A percentile compares a stretch with the other conserved stretches of the same genome.
phyloP scores from a whole-genome alignment of 345 rosid genomes.

The Arabidopsis arenosa region DNA sequence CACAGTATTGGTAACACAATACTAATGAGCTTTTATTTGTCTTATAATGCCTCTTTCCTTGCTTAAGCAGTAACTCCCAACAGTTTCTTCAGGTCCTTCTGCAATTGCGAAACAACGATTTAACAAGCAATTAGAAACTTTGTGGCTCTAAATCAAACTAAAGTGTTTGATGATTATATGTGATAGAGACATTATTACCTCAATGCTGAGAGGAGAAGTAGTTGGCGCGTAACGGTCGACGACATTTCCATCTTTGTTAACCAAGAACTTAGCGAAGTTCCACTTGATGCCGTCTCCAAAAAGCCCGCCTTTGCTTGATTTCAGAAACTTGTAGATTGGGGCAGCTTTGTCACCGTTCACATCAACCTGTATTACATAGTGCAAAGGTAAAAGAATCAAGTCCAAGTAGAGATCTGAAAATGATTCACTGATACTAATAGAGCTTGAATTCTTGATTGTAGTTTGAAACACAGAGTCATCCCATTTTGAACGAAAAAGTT shows the following conservation, averaged over 20 bases:
- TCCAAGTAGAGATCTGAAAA: neutral
- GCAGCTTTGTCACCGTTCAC: conserved; percentile 81
- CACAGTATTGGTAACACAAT: conserved; percentile 36
- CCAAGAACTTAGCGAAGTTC: conserved; percentile 89
- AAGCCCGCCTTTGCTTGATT: conserved; percentile 79
- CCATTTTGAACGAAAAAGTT: neutral
- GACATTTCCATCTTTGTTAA: conserved; percentile 75
- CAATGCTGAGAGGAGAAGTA: conserved; percentile 87
- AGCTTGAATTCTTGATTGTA: neutral
- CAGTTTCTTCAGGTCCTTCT: conserved; percentile 82
- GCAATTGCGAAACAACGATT: conserved; percentile 36
- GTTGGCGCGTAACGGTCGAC: conserved; percentile 92
- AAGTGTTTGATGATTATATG: neutral
- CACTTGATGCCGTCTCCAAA: conserved; percentile 80
- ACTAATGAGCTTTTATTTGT: conserved; percentile 33
- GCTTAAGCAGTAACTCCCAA: conserved; percentile 48
- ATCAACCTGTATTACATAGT: conserved; percentile 57
- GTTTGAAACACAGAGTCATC: neutral
- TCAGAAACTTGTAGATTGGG: conserved; percentile 86
- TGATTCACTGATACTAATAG: neutral
- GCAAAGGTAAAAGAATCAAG: conserved; percentile 1
- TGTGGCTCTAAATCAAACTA: neutral
- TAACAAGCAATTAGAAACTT: neutral
- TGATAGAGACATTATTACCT: conserved; percentile 52
- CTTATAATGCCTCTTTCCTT: neutral